A percentile compares a stretch with the other conserved stretches of the same genome.
These are phyloP conservation scores for Penicillium corylophilum DNA, from an alignment of 2,329 filamentous ascomycete species.

Conservation along the genomic window DNA sequence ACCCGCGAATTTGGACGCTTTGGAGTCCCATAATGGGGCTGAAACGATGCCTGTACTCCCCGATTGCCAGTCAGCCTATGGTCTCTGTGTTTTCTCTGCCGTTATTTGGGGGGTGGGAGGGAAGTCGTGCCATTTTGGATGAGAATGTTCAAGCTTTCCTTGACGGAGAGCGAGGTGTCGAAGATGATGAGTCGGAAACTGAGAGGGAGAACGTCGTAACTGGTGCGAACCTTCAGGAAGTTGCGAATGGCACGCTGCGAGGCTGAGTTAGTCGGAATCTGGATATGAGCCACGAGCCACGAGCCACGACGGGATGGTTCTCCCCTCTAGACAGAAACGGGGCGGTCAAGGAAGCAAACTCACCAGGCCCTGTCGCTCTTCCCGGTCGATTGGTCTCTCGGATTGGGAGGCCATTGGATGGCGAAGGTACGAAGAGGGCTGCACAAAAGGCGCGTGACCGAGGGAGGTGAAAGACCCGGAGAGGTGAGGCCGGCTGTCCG, in stretches of 20 bases:
- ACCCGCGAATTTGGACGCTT: constrained; percentile 87
- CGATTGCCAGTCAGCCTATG: constrained; percentile 21
- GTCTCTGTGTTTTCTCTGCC: neutral
- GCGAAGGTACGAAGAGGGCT: constrained; percentile 50
- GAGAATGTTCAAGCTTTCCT: constrained; percentile 93
- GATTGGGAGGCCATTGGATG: constrained; percentile 46
- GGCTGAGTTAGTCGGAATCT: constrained; percentile 29
- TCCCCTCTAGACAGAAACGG: constrained; percentile 7
- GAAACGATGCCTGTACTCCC: constrained; percentile 80
- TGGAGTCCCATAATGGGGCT: constrained; percentile 94
- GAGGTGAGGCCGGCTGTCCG: constrained; percentile 23
- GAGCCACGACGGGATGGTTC: constrained; percentile 11
- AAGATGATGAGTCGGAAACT: constrained; percentile 95
- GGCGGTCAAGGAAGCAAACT: constrained; percentile 24
- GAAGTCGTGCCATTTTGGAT: constrained; percentile 77
- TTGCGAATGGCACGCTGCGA: constrained; percentile 82
- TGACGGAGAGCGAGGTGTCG: constrained; percentile 91
- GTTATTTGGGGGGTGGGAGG: too few relatives aligned
- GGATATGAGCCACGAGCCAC: constrained; percentile 15
- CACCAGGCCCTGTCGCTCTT: constrained; percentile 52
- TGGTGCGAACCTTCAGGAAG: constrained; percentile 93
- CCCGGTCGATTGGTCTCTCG: constrained; percentile 49
- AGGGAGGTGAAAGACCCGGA: constrained; percentile 20
- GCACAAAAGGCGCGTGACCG: constrained; percentile 50
- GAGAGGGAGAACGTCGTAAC: constrained; percentile 94